Base-by-base conservation (phyloP, 2,329 filamentous ascomycete species). In the Xylaria sp. region DNA sequence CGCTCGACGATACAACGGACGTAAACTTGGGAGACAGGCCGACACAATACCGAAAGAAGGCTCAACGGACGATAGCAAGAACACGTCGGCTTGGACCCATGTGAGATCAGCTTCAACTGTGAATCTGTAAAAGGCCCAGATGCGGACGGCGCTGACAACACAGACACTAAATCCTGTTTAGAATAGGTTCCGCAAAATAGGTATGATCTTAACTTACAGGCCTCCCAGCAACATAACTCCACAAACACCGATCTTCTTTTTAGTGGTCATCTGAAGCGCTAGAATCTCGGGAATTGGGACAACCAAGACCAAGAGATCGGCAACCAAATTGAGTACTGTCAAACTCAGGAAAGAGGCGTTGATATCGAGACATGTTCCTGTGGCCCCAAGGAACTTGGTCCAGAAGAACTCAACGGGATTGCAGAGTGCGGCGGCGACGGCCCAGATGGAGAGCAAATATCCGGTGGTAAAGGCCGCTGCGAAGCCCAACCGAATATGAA, bases 31-130 rank as follows among this genome's bases (percentile, higher is more conserved):
- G 15, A 81, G 74, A 58, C 79, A 80, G 15, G 78, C 79, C 33
- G 77, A 79, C 11, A 81, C 73, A 59, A 81, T 79, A n/a, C 77
- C 79, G 11, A 79, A 73, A 23, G 75, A 77, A 9, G 78, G 75
- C 66, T 80, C 79, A 33, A 80, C 71, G 42, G 73, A 76, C 7
- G 78, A 79, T 74, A 79, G 78, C 7, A 78, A 72, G 66, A 79
- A 79, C 23, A 76, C 74, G 23, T 75, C 68, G 48, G 72, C 74
- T 56, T 77, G 71, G 17, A 72, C 72, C 75, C 75, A 79, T 4
- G 76, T 76, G 15, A 79, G 28, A 59, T 79, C 74, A 4, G 57
- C 26, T 54, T 69, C 64, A 4, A 72, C 36, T 17, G 72, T 73
- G 57, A 77, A 74, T 53, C 65, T 60, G 59, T 67, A 68, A 40